Evolutionary conservation across 2,329 filamentous ascomycete genomes (phyloP).

Genomic region (Monosporascus sp.): DNA sequence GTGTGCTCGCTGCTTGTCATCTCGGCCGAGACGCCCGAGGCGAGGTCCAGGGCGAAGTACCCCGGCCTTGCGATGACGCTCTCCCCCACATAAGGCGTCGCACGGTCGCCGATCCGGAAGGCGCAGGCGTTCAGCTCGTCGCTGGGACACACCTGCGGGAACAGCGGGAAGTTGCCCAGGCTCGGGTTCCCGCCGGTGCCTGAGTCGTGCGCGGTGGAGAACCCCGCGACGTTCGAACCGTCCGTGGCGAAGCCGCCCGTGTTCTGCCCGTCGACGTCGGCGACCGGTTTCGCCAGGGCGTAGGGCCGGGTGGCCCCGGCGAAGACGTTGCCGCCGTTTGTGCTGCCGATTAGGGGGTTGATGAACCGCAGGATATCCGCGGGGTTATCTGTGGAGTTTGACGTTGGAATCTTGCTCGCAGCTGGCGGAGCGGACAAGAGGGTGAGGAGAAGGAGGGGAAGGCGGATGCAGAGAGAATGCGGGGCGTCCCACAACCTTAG

Average conservation of each 20-base stretch:
- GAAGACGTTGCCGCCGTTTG: conserved; percentile 53
- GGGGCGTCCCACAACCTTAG: background rate
- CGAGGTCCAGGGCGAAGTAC: conserved; percentile 53
- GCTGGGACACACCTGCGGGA: conserved; percentile 36
- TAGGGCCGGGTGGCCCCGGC: conserved; percentile 51
- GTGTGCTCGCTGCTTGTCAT: conserved; percentile 58
- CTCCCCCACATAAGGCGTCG: conserved; percentile 32
- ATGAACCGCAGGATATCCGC: conserved; percentile 23
- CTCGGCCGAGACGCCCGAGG: conserved; percentile 47
- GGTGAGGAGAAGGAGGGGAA: background rate
- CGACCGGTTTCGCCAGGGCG: conserved; percentile 51
- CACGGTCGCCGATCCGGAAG: conserved; percentile 45
- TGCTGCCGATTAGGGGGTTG: conserved; percentile 50
- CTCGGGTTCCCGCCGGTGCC: conserved; percentile 41
- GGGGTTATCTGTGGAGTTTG: background rate
- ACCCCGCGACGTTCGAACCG: conserved; percentile 43
- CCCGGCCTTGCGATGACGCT: conserved; percentile 46
- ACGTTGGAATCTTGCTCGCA: background rate
- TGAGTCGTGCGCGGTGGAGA: conserved; percentile 41
- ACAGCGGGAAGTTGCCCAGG: conserved; percentile 41
- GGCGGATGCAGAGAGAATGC: background rate
- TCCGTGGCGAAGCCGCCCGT: conserved; percentile 43
- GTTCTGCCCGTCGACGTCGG: conserved; percentile 43
- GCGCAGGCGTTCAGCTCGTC: conserved; percentile 52
- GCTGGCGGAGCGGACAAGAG: background rate